These are phyloP conservation scores for Myxozyma vanderwaltii DNA, from an alignment of 805 yeast species.

Conservation along the genomic window DNA sequence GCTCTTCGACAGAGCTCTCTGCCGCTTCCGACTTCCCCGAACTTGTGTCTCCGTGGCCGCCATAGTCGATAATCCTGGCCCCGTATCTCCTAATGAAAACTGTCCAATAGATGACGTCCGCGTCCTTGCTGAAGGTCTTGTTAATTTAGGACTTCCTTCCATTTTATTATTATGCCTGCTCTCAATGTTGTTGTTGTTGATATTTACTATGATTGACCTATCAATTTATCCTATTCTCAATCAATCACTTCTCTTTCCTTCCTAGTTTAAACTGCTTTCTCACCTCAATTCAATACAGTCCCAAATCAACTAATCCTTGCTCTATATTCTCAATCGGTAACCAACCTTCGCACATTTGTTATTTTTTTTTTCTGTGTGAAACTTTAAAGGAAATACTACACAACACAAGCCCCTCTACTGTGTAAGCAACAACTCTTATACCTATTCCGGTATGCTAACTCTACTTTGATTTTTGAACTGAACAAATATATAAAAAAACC, in stretches of 20 bases:
- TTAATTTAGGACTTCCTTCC: background rate
- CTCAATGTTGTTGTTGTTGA: background rate
- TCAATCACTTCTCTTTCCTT: background rate
- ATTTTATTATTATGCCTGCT: background rate
- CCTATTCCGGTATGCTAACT: too few species aligned
- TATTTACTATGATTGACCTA: too few species aligned
- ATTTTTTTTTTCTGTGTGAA: too few species aligned
- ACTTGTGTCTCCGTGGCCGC: conserved; percentile 50
- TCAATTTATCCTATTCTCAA: too few species aligned
- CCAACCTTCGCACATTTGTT: background rate
- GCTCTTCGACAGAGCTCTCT: conserved; percentile 37
- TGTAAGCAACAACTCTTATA: too few species aligned
- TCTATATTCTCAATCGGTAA: background rate
- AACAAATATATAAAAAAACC: too few species aligned
- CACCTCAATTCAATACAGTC: background rate
- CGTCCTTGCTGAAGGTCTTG: background rate
- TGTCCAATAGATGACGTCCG: conserved; percentile 75
- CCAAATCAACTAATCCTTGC: background rate
- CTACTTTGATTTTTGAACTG: too few species aligned
- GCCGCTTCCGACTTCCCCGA: conserved; percentile 46
- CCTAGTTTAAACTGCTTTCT: background rate
- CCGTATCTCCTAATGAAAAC: conserved; percentile 71
- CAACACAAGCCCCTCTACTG: too few species aligned
- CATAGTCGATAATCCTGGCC: conserved; percentile 70
- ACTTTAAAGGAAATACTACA: too few species aligned